Conservation (phyloP, 495 filamentous ascomycete species). For the Xanthoparmelia taractica region DNA sequence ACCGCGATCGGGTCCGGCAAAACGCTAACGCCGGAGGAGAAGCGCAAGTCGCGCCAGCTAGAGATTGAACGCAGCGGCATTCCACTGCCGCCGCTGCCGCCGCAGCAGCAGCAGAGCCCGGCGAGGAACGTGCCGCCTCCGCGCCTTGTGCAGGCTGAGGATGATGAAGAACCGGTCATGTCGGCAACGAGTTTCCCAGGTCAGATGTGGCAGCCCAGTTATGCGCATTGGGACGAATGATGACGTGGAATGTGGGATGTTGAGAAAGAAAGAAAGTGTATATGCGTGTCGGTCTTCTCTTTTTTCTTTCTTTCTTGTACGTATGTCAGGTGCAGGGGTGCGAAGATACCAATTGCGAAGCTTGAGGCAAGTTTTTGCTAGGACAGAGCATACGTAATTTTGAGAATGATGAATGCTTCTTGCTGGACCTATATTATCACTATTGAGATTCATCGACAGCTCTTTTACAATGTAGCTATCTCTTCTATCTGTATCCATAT, state of each 20-base stretch:
- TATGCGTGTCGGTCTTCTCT: not conserved
- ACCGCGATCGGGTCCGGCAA: constrained; percentile 8
- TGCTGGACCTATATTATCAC: not conserved
- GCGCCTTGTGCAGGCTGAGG: not conserved
- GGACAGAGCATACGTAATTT: not conserved
- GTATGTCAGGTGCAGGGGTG: not conserved
- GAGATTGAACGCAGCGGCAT: constrained; percentile 23
- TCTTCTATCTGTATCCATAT: not conserved
- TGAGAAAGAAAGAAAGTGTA: not conserved
- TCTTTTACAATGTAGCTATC: not conserved
- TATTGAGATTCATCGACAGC: not conserved
- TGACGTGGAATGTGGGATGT: not conserved
- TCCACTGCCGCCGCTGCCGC: too few species aligned
- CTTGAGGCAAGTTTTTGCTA: not conserved
- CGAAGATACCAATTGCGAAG: not conserved
- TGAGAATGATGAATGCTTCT: not conserved
- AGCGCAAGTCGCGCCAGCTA: constrained; percentile 28
- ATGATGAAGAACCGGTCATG: constrained; percentile 55
- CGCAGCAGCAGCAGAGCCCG: constrained; percentile 19
- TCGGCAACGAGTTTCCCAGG: constrained; percentile 72
- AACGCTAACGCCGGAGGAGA: constrained; percentile 28
- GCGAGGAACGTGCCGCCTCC: not conserved
- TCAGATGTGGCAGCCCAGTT: constrained; percentile 67
- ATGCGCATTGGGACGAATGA: constrained; percentile 17
- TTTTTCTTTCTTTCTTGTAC: not conserved